Base-by-base conservation (phyloP, 768 basidiomycete genomes). In the Omphalotus guepiniiformis region DNA sequence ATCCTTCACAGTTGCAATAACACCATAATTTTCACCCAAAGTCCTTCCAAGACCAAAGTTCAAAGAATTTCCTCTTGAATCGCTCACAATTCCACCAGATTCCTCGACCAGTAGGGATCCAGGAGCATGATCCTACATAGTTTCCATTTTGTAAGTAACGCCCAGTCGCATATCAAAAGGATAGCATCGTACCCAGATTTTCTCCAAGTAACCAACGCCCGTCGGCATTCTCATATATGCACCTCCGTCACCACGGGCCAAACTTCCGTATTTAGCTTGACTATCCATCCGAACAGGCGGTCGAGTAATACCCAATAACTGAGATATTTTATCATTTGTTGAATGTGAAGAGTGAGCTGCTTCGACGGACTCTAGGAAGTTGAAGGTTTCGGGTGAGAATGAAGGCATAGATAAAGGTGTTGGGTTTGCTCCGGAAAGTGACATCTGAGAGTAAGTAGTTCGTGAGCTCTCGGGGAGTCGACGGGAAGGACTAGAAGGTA, bases 181-280 rank as follows among this genome's bases (percentile, higher is more conserved):
- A n/a, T 16, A 26, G 1, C 35, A 0, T 58, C 76, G 39, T 51
- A 87, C 88, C 94, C 95, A 99, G n/a, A 98, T 94, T 70, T 97
- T 97, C 64, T 97, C 95, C 51, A 69, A 64, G 63, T 98, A 97
- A 2, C 83, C 87, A 3, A 78, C 69, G 4, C 81, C 82, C 1
- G 82, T 82, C 0, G 90, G 90, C 75, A 91, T 83, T 6, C 89
- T 74, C 35, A 92, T 68, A 61, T 93, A 95, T 28, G 80, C 78
- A 1, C 82, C 84, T 1, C 93, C 93, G 47, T 95, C 88, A 0
- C 94, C 93, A 34, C 94, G 71, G 4, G 83, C 82, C 12, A 98
- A 78, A 58, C 84, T 83, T 25, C 85, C 81, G 55, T 98, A 98
- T 67, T 98, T 99, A 1, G 93, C 93, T 64, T 97, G 94, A 61